These are phyloP conservation scores for Rhodotorula sphaerocarpa DNA, from an alignment of 768 basidiomycete species.

Conservation along the genomic window DNA sequence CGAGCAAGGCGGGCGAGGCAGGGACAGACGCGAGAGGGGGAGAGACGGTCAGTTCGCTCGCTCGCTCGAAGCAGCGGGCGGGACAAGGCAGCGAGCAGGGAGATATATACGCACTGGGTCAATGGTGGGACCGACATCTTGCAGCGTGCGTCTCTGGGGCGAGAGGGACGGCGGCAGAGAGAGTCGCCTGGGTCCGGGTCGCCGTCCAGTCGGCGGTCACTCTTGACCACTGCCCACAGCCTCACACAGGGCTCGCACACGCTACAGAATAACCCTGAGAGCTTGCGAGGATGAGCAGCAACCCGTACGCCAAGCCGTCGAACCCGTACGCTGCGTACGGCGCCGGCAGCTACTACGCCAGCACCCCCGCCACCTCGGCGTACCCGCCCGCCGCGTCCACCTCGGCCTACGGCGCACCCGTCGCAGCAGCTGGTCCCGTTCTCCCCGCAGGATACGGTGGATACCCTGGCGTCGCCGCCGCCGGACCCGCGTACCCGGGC, in stretches of 20 bases:
- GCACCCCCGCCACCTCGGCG: neutral
- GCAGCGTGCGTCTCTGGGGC: too few species aligned
- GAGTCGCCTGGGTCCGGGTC: too few species aligned
- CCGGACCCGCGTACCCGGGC: neutral
- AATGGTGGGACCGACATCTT: too few species aligned
- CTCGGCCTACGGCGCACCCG: neutral
- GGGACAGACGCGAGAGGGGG: neutral
- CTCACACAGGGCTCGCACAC: too few species aligned
- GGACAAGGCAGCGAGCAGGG: neutral
- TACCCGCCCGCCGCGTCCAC: neutral
- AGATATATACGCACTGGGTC: slow-evolving; percentile 20
- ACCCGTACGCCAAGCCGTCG: slow-evolving; percentile 26
- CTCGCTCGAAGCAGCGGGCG: neutral
- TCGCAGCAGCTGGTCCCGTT: neutral
- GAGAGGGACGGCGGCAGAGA: too few species aligned
- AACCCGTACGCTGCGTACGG: slow-evolving; percentile 7
- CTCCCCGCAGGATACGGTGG: neutral
- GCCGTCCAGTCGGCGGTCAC: too few species aligned
- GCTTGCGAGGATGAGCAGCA: neutral
- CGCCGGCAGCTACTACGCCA: neutral
- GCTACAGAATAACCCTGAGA: too few species aligned
- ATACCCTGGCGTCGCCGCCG: neutral
- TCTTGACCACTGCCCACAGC: neutral
- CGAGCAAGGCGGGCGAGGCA: neutral
- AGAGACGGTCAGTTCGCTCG: neutral